These are phyloP conservation scores for Bjerkandera adusta DNA, from an alignment of 1,284 basidiomycete genomes.

Conservation along the genomic window DNA sequence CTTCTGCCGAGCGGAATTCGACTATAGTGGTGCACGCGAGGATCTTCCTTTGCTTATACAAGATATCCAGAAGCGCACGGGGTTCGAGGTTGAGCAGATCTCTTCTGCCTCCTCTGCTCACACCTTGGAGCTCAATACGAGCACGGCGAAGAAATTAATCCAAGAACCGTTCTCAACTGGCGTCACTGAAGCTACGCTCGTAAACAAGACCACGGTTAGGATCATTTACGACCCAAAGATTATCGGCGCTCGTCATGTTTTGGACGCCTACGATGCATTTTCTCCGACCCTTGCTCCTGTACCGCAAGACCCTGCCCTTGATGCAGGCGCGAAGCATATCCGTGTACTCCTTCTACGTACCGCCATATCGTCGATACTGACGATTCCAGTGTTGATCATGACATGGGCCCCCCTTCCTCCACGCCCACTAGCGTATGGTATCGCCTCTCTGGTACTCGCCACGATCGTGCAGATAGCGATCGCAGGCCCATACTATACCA, in stretches of 20 bases:
- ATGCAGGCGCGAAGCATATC: constrained; percentile 29
- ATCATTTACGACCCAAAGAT: constrained; percentile 25
- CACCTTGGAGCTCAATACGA: constrained; percentile 18
- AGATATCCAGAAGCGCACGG: constrained; percentile 29
- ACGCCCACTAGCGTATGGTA: constrained; percentile 33
- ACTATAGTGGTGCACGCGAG: constrained; percentile 22
- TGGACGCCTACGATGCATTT: constrained; percentile 23
- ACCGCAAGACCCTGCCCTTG: constrained; percentile 26
- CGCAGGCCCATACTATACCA: constrained; percentile 37
- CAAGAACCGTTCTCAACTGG: constrained; percentile 19
- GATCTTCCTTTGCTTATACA: constrained; percentile 24
- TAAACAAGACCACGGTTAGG: constrained; percentile 20
- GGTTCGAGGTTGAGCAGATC: constrained; percentile 27
- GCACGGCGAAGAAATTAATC: constrained; percentile 19
- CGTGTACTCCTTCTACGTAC: constrained; percentile 32
- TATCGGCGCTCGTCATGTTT: constrained; percentile 26
- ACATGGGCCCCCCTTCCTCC: constrained; percentile 41
- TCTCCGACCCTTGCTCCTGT: constrained; percentile 25
- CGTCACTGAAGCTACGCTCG: constrained; percentile 17
- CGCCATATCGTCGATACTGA: constrained; percentile 31
- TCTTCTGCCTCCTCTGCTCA: constrained; percentile 17
- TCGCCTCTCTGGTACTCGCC: constrained; percentile 37
- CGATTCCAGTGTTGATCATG: constrained; percentile 44
- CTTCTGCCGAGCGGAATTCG: constrained; percentile 31
- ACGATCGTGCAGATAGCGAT: constrained; percentile 37